A percentile compares a stretch with the other conserved stretches of the same genome.
Evolutionary conservation across 2,329 filamentous ascomycete genomes (phyloP).

Genomic region (Aspergillus eucalypticola): DNA sequence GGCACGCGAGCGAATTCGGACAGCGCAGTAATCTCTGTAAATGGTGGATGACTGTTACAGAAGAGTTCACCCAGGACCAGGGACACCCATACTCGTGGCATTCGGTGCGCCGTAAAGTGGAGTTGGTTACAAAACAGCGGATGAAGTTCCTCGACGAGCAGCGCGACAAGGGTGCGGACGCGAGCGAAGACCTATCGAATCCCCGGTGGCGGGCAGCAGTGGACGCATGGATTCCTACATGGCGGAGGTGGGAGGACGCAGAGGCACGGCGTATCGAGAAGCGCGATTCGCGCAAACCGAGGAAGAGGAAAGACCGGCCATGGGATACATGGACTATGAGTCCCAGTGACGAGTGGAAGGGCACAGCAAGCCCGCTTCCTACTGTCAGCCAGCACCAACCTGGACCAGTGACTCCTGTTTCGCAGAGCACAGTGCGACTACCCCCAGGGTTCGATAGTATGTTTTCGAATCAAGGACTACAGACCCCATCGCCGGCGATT

Average conservation of each 20-base stretch:
- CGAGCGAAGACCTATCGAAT: conserved; percentile 36
- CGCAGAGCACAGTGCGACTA: conserved; percentile 29
- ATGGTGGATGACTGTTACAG: conserved; percentile 44
- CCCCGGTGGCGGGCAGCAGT: conserved; percentile 41
- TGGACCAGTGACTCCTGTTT: conserved; percentile 6
- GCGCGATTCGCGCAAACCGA: conserved; percentile 36
- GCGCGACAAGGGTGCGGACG: conserved; percentile 27
- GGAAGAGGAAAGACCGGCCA: conserved; percentile 29
- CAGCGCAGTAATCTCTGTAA: conserved; percentile 45
- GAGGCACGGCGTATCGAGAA: conserved; percentile 41
- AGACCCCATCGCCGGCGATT: neutral
- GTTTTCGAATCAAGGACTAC: conserved; percentile 30
- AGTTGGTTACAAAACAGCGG: conserved; percentile 43
- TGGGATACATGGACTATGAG: conserved; percentile 6
- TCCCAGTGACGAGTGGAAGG: conserved; percentile 10
- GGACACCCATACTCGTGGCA: conserved; percentile 47
- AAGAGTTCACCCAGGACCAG: conserved; percentile 39
- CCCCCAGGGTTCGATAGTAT: conserved; percentile 44
- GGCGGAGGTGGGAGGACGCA: conserved; percentile 41
- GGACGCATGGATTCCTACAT: conserved; percentile 45
- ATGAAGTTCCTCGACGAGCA: conserved; percentile 42
- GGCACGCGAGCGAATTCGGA: conserved; percentile 38
- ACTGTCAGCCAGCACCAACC: conserved; percentile 4
- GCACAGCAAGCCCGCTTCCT: conserved; percentile 1
- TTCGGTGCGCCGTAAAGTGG: conserved; percentile 45